Evolutionary conservation across 305 asterid species (phyloP).

Genomic region (Fraxinus ornus): DNA sequence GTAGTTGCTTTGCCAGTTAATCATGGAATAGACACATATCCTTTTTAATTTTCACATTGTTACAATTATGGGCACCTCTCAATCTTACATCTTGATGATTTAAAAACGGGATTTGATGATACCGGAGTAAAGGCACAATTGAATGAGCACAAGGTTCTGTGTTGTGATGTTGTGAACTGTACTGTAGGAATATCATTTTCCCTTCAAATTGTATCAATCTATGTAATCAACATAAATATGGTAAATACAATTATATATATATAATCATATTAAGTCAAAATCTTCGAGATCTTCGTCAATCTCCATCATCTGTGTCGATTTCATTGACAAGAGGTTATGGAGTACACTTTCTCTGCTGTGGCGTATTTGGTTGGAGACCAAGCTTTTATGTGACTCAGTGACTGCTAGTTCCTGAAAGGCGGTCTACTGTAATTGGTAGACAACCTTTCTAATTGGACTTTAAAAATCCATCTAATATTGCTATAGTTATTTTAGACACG

Average conservation of each 20-base stretch:
- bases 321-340: not conserved
- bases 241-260: too few species aligned
- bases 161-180: not conserved
- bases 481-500: not conserved
- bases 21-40: not conserved
- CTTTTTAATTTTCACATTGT: not conserved
- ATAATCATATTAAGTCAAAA: too few species aligned
- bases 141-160: not conserved
- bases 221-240: too few species aligned
- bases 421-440: not conserved
- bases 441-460: not conserved
- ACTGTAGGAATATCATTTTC: not conserved
- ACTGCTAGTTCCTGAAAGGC: not conserved
- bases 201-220: not conserved
- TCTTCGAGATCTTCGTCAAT: too few species aligned
- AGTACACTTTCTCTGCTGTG: not conserved
- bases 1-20: not conserved
- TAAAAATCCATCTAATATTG: constrained; percentile 3
- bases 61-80: not conserved
- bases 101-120: not conserved
- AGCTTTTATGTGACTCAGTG: not conserved
- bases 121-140: not conserved
- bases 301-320: too few species aligned
- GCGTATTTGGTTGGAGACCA: not conserved
- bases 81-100: not conserved